phyloP scores from a whole-genome alignment of 805 yeast genomes.

The Barnettozyma pratensis region DNA sequence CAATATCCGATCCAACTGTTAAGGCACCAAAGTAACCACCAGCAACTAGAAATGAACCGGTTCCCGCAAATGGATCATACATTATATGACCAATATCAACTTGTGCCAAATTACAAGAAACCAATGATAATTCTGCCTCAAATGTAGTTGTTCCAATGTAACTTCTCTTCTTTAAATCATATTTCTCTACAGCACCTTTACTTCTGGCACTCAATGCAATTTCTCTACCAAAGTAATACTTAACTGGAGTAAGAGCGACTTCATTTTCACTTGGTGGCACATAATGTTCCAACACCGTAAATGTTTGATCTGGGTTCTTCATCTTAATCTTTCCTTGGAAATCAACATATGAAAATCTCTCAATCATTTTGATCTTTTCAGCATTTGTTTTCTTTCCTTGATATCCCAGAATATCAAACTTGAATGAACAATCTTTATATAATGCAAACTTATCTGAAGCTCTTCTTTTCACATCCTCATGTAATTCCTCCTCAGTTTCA shows the following conservation, averaged over 20 bases:
- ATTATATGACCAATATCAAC: constrained; percentile 58
- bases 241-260: constrained; percentile 44
- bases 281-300: constrained; percentile 74
- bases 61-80: constrained; percentile 95
- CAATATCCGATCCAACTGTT: constrained; percentile 87
- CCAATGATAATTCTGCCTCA: constrained; percentile 87
- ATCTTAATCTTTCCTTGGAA: constrained; percentile 75
- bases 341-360: constrained; percentile 62
- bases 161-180: constrained; percentile 75
- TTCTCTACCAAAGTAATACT: constrained; percentile 72
- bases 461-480: constrained; percentile 35
- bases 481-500: constrained; percentile 47
- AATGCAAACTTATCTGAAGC: constrained; percentile 16
- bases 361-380: constrained; percentile 57
- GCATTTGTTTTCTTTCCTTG: constrained; percentile 56
- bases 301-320: constrained; percentile 69
- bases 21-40: constrained; percentile 81
- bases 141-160: constrained; percentile 96
- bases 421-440: constrained; percentile 53
- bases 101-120: constrained; percentile 83
- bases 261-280: constrained; percentile 37
- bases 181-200: constrained; percentile 62
- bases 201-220: constrained; percentile 59
- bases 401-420: constrained; percentile 76
- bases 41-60: constrained; percentile 90